phyloP scores from a whole-genome alignment of 1,139 yeast genomes.

The Hansenula sp. region DNA sequence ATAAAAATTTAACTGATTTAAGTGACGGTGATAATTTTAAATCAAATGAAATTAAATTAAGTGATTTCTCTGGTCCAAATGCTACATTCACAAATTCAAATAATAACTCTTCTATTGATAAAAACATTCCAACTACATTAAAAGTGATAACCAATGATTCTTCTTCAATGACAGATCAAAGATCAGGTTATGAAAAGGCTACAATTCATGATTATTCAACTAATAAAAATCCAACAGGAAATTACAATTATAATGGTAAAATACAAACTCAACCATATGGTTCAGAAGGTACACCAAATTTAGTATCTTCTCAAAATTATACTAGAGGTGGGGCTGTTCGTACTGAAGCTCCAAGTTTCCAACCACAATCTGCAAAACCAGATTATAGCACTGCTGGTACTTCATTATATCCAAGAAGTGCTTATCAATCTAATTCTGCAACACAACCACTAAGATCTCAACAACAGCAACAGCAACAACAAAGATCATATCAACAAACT shows the following conservation, averaged over 20 bases:
- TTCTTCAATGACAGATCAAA: slow-evolving; percentile 12
- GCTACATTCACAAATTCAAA: not conserved
- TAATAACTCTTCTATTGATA: slow-evolving; percentile 10
- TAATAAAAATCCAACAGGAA: slow-evolving; percentile 4
- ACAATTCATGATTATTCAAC: slow-evolving; percentile 20
- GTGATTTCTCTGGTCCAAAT: slow-evolving; percentile 7
- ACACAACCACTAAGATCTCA: not conserved
- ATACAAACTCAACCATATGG: slow-evolving; percentile 1
- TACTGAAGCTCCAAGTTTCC: slow-evolving; percentile 17
- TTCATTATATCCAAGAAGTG: slow-evolving; percentile 11
- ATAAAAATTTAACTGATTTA: slow-evolving; percentile 30
- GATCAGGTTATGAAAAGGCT: slow-evolving; percentile 13
- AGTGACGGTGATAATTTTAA: slow-evolving; percentile 26
- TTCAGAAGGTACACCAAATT: slow-evolving; percentile 17
- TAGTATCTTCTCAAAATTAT: slow-evolving; percentile 20
- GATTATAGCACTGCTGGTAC: slow-evolving; percentile 14
- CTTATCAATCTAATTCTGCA: not conserved
- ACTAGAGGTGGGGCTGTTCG: slow-evolving; percentile 19
- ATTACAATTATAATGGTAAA: slow-evolving; percentile 4
- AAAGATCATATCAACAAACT: not conserved
- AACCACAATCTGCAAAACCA: slow-evolving; percentile 19
- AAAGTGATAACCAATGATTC: slow-evolving; percentile 17
- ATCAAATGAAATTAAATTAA: slow-evolving; percentile 8
- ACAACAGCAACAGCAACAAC: not conserved
- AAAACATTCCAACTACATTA: slow-evolving; percentile 9